Evolutionary conservation across 148 eudicot genomes (phyloP).

Genomic region (Camellia japonica): DNA sequence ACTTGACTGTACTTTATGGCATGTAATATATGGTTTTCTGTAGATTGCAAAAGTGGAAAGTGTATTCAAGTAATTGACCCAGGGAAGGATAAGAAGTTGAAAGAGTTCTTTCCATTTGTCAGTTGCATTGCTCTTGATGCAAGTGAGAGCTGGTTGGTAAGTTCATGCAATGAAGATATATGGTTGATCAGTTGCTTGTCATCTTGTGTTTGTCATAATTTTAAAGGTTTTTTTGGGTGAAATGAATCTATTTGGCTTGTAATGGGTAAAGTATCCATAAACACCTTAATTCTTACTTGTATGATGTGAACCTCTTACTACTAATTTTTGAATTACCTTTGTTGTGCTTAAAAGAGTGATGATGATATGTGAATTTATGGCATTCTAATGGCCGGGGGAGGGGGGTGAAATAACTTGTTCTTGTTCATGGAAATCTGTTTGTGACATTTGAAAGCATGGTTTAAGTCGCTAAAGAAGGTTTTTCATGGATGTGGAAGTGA

Average conservation of each 20-base stretch:
- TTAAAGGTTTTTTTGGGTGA: not conserved
- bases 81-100: slow-evolving; percentile 41
- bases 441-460: not conserved
- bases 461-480: not conserved
- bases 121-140: slow-evolving; percentile 89
- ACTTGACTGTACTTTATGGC: not conserved
- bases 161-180: slow-evolving; percentile 14
- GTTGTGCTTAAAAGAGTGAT: no score
- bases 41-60: slow-evolving; percentile 83
- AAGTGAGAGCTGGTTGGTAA: slow-evolving; percentile 99
- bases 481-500: not conserved
- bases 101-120: slow-evolving; percentile 44
- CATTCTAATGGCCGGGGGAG: no score
- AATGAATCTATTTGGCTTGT: not conserved
- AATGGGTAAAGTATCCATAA: not conserved
- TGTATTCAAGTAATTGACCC: slow-evolving; percentile 66
- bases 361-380: no score
- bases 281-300: not conserved
- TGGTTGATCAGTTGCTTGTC: not conserved
- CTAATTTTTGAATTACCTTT: not conserved
- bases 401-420: no score
- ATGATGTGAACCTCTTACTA: not conserved
- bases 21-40: slow-evolving; percentile 12
- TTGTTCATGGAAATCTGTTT: not conserved
- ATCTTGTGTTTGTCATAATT: not conserved